Base-by-base conservation (phyloP, 352 stramenopile genomes). In the Globisporangium lucens region DNA sequence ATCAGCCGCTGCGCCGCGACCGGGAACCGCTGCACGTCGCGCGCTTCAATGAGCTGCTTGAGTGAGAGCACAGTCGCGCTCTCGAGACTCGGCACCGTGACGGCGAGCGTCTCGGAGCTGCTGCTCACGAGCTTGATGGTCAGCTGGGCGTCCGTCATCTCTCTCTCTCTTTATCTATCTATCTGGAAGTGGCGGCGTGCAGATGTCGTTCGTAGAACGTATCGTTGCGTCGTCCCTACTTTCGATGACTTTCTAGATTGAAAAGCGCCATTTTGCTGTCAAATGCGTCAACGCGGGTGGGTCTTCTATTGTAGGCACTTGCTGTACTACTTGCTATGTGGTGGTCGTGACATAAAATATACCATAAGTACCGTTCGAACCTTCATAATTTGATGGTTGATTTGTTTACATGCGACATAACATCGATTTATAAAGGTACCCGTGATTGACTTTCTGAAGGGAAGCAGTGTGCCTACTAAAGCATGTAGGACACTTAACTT, bases 1-100 rank as follows among this genome's bases (percentile, higher is more conserved):
- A 95, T 95, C 46, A 95, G 75, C 10, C 87, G 87, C 76, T 95
- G 87, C 20, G 83, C 82, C 24, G 75, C 73, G 13, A 87, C 75
- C 2, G 85, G 83, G 66, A 89, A 95, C 24, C 80, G 83, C 56
- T 59, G 65, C 38, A 71, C 61, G 57, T 90, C 75, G 62, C 89
- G 74, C 67, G 78, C 67, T 70, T 91, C 77, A 35, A 93, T 78
- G 35, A 77, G 66, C 63, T 82, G 73, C 76, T 95, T 95, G 27
- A 95, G 81, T 24, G 67, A 56, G 33, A 79, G 72, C 57, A 95
- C 87, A 0, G 87, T 85, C 35, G 78, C 68, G 27, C 68, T 63
- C 20, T 75, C 64, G 61, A 90, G 59, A 47, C 78, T 74, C 20
- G 67, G 56, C 47, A 91, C 74, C 22, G 57, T 56, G 61, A 93